phyloP scores from a whole-genome alignment of 2,329 filamentous ascomycete species.

The Alternaria sp. region DNA sequence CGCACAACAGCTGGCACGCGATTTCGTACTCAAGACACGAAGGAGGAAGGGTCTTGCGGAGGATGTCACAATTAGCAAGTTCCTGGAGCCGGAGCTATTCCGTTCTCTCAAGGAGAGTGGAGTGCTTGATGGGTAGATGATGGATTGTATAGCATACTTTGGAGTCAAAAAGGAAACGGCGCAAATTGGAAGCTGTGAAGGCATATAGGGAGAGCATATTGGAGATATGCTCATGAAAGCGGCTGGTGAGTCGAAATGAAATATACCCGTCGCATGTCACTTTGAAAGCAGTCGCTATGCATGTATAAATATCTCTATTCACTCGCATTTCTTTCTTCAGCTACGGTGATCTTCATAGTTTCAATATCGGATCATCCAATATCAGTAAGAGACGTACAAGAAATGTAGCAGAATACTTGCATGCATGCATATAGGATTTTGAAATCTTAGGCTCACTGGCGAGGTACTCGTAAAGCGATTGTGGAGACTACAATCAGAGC shows the following conservation, averaged over 20 bases:
- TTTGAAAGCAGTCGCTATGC: background rate
- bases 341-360: background rate
- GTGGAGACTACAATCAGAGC: background rate
- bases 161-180: conserved; percentile 19
- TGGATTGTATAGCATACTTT: conserved; percentile 21
- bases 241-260: conserved; percentile 7
- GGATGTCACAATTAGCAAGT: conserved; percentile 95
- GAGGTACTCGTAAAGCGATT: background rate
- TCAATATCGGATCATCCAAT: background rate
- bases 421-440: background rate
- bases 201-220: conserved; percentile 3
- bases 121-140: conserved; percentile 70
- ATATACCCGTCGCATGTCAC: conserved; percentile 12
- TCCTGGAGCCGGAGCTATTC: conserved; percentile 94
- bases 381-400: background rate
- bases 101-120: conserved; percentile 88
- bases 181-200: conserved; percentile 6
- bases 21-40: conserved; percentile 96
- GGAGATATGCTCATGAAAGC: background rate
- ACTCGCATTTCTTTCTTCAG: background rate
- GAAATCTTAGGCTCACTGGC: background rate
- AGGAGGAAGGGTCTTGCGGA: conserved; percentile 92
- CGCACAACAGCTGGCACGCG: conserved; percentile 87
- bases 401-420: background rate
- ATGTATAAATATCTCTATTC: background rate